Base-by-base conservation (phyloP, 768 basidiomycete genomes). In the Auriculariales sp. region DNA sequence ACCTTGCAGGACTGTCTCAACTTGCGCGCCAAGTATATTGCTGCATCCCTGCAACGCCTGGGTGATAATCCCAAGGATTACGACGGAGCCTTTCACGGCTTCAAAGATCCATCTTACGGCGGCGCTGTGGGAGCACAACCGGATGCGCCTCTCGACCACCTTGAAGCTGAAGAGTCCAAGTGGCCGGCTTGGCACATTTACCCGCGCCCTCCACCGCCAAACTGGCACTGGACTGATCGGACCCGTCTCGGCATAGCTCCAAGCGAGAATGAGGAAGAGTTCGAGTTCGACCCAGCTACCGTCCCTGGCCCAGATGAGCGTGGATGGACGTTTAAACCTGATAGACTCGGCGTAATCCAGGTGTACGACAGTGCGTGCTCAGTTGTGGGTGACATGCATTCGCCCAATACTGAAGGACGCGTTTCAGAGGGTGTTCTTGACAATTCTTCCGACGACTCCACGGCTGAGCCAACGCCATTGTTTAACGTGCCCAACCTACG, bases 51-150 rank as follows among this genome's bases (percentile, higher is more conserved):
- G 3, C 95, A 99, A 62, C 74, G 90, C 49, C 77, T 98, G 3
- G 95, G 94, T 2, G 95, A 98, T 65, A 87, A 98, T 63, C 95
- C 95, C 0, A 74, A 77, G 53, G 90, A 98, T 63, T 78, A 93
- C 62, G 95, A 98, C 55, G 85, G 79, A 0, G 56, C 68, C 11
- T 92, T 93, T 60, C 66, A 68, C 3, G 82, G 85, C 12, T 67
- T 93, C 52, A 68, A 72, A n/a, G 71, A 80, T 53, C 39, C 19
- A 4, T 71, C 73, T 33, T 61, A 71, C 55, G 72, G 79, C 0
- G 79, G 78, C 47, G 78, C 85, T 2, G 73, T 74, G 22, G 79
- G 87, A 7, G 72, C 84, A 4, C 74, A 75, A 25, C 79, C 83
- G 1, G 78, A 87, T 56, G 72, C 68, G 11, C 67, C 75, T 46